These are phyloP conservation scores for Ceratocystiopsis minuta DNA, from an alignment of 2,329 filamentous ascomycete genomes.

Conservation along the genomic window DNA sequence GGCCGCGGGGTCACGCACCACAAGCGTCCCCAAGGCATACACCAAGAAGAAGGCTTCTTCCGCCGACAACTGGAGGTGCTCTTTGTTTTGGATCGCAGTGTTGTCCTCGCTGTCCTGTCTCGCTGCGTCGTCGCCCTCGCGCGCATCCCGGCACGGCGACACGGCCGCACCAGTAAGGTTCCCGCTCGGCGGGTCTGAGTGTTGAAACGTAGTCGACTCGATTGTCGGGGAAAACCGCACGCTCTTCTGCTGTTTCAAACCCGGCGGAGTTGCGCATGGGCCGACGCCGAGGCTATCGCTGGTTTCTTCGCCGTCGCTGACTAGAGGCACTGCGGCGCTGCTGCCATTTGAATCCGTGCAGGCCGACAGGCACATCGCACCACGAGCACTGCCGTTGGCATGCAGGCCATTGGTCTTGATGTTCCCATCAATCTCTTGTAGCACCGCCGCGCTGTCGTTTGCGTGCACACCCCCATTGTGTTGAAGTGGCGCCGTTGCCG, in stretches of 20 bases:
- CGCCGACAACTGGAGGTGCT: constrained; percentile 79
- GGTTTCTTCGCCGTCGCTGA: neutral
- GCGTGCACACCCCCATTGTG: neutral
- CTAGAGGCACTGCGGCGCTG: too few species aligned
- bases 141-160: neutral
- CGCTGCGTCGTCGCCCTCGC: neutral
- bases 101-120: neutral
- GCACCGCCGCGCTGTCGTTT: neutral
- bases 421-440: neutral
- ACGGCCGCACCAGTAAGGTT: constrained; percentile 6
- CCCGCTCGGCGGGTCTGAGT: constrained; percentile 32
- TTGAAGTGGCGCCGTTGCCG: too few species aligned
- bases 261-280: neutral
- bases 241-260: constrained; percentile 35
- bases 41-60: constrained; percentile 85
- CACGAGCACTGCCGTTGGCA: too few species aligned
- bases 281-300: neutral
- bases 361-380: too few species aligned
- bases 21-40: constrained; percentile 61
- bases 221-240: constrained; percentile 54
- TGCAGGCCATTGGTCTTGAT: too few species aligned
- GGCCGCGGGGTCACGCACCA: constrained; percentile 35
- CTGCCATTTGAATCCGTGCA: neutral
- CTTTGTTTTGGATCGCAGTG: constrained; percentile 31
- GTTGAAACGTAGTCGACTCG: constrained; percentile 42